Percentiles rank a stretch among this genome's conserved stretches.
Evolutionary conservation across 176 grass and related monocot species (phyloP).

Genomic region (Lolium rigidum): DNA sequence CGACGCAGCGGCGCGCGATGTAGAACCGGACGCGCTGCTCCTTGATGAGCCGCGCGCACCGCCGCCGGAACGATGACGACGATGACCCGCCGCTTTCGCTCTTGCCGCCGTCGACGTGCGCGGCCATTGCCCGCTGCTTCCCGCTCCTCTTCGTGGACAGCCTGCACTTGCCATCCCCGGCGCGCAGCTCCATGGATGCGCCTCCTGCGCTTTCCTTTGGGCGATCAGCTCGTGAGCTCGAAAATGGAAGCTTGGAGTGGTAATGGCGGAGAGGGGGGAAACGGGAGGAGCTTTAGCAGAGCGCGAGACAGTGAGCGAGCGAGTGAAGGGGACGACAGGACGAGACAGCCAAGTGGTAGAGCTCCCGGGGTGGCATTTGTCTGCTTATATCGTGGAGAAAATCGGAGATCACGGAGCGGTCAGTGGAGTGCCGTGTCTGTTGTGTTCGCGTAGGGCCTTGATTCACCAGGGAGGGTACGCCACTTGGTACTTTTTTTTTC

Average conservation of each 20-base stretch:
- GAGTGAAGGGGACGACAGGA: neutral
- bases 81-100: neutral
- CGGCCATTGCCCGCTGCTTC: neutral
- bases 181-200: slow-evolving; percentile 14
- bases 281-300: neutral
- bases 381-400: slow-evolving; percentile 4
- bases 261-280: neutral
- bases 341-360: slow-evolving; percentile 8
- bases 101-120: neutral
- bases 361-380: slow-evolving; percentile 29
- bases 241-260: neutral
- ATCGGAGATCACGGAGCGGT: slow-evolving; percentile 10
- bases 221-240: neutral
- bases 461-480: neutral
- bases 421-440: slow-evolving; percentile 34
- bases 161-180: slow-evolving; percentile 20
- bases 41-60: slow-evolving; percentile 49
- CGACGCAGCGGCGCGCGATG: slow-evolving; percentile 67
- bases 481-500: neutral
- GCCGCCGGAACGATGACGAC: slow-evolving; percentile 41
- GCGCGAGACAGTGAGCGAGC: neutral
- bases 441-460: neutral
- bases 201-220: neutral
- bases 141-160: slow-evolving; percentile 13
- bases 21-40: slow-evolving; percentile 61